A percentile compares a stretch with the other conserved stretches of the same genome.
These are phyloP conservation scores for Tricholomella constricta DNA, from an alignment of 768 basidiomycete species.

Conservation along the genomic window DNA sequence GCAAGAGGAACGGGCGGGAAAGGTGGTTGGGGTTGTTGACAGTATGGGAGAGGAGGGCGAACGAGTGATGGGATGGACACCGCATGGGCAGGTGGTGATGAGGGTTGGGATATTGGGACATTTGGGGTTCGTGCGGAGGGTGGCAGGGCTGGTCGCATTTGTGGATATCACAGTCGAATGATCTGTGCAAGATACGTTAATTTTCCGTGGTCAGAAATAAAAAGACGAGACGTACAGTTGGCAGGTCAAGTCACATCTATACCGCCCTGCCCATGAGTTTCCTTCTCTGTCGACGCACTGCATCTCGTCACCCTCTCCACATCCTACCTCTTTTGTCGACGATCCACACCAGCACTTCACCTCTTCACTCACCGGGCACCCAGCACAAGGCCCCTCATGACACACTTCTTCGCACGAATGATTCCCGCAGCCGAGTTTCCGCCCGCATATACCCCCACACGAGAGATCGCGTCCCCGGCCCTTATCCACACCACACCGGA, in stretches of 20 bases:
- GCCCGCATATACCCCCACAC: conserved; percentile 46
- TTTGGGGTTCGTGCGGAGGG: conserved; percentile 61
- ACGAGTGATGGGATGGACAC: conserved; percentile 54
- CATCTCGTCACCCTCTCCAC: conserved; percentile 61
- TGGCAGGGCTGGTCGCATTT: conserved; percentile 77
- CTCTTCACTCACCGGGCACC: conserved; percentile 57
- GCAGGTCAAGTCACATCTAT: conserved; percentile 61
- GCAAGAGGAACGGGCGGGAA: conserved; percentile 56
- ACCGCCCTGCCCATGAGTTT: conserved; percentile 74
- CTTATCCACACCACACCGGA: conserved; percentile 57
- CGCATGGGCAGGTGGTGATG: conserved; percentile 83
- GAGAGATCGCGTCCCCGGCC: conserved; percentile 38
- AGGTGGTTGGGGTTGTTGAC: conserved; percentile 33
- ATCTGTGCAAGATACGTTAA: conserved; percentile 32
- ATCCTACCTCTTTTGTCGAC: conserved; percentile 55
- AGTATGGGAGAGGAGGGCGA: conserved; percentile 27
- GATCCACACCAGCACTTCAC: conserved; percentile 83
- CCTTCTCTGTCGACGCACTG: conserved; percentile 43
- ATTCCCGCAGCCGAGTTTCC: conserved; percentile 64
- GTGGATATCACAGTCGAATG: conserved; percentile 80
- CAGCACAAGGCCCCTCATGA: conserved; percentile 74
- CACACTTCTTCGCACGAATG: conserved; percentile 73
- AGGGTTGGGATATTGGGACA: conserved; percentile 70
- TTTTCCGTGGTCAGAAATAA: conserved; percentile 1
- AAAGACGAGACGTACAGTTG: conserved; percentile 42